phyloP scores from a whole-genome alignment of 2,329 filamentous ascomycete species.

The Tympanopsis confertula region DNA sequence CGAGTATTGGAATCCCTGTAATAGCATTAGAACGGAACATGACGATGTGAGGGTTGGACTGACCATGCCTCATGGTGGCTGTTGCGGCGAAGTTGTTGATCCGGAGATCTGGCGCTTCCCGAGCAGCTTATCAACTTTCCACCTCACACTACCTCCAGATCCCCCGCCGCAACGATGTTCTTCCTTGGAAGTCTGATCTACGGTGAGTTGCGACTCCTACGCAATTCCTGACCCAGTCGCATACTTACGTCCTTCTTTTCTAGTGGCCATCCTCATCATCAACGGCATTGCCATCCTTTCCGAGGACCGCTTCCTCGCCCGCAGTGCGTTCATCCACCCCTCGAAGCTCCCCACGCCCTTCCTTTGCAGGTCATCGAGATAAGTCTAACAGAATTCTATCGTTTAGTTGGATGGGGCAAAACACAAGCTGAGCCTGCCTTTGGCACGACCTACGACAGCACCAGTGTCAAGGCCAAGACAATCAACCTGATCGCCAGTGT shows the following conservation, averaged over 20 bases:
- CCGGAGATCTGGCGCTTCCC: no score
- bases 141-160: no score
- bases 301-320: conserved; percentile 81
- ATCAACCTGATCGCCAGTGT: conserved; percentile 85
- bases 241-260: background rate
- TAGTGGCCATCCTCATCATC: conserved; percentile 75
- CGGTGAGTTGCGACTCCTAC: background rate
- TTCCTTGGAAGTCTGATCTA: conserved; percentile 1
- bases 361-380: background rate
- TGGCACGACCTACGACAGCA: conserved; percentile 52
- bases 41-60: no score
- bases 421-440: conserved; percentile 56
- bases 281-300: conserved; percentile 91
- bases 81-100: no score
- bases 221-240: background rate
- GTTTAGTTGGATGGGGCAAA: conserved; percentile 46
- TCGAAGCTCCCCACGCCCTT: conserved; percentile 5
- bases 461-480: conserved; percentile 74
- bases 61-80: no score
- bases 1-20: background rate
- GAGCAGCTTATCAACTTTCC: no score
- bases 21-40: no score
- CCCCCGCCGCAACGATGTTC: background rate
- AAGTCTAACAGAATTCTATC: background rate
- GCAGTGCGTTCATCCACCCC: conserved; percentile 37